Evolutionary conservation across 1,139 yeast genomes (phyloP).

Genomic region (Debaryomyces coudertii): DNA sequence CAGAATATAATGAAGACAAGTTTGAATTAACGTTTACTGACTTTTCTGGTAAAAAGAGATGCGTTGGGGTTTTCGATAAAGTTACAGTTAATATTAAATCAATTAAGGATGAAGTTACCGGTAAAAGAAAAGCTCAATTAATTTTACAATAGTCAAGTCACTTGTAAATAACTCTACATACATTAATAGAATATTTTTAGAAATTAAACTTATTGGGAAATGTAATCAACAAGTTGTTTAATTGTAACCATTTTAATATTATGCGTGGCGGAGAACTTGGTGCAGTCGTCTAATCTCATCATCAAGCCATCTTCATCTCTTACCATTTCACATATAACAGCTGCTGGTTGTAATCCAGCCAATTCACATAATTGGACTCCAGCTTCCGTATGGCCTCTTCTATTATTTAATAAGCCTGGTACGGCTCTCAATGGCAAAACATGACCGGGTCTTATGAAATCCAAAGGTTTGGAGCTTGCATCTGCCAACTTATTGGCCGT

Average conservation of each 20-base stretch:
- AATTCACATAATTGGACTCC: slow-evolving; percentile 84
- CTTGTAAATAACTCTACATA: slow-evolving; percentile 6
- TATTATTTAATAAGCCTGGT: slow-evolving; percentile 75
- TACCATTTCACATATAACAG: slow-evolving; percentile 92
- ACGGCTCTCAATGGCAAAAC: slow-evolving; percentile 89
- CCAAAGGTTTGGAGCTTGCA: slow-evolving; percentile 54
- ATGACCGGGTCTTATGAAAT: slow-evolving; percentile 92
- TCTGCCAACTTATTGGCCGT: slow-evolving; percentile 77
- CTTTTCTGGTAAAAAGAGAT: slow-evolving; percentile 44
- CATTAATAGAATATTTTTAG: background rate
- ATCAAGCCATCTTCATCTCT: slow-evolving; percentile 91
- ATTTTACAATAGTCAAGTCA: slow-evolving; percentile 41
- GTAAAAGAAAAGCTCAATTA: slow-evolving; percentile 90
- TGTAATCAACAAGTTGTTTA: slow-evolving; percentile 68
- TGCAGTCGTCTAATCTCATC: slow-evolving; percentile 92
- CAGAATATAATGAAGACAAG: slow-evolving; percentile 75
- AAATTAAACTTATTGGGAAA: slow-evolving; percentile 21
- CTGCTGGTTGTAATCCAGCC: slow-evolving; percentile 82
- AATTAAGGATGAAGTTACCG: slow-evolving; percentile 81
- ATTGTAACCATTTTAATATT: slow-evolving; percentile 78
- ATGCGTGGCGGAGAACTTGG: slow-evolving; percentile 63
- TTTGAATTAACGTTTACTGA: slow-evolving; percentile 65
- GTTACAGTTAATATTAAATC: slow-evolving; percentile 83
- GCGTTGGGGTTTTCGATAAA: slow-evolving; percentile 79
- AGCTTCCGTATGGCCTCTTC: slow-evolving; percentile 99